Evolutionary conservation across 306 rosid species (phyloP), one percentile per base, ranked within the genome.

Genomic region (Malus sieversii): DNA sequence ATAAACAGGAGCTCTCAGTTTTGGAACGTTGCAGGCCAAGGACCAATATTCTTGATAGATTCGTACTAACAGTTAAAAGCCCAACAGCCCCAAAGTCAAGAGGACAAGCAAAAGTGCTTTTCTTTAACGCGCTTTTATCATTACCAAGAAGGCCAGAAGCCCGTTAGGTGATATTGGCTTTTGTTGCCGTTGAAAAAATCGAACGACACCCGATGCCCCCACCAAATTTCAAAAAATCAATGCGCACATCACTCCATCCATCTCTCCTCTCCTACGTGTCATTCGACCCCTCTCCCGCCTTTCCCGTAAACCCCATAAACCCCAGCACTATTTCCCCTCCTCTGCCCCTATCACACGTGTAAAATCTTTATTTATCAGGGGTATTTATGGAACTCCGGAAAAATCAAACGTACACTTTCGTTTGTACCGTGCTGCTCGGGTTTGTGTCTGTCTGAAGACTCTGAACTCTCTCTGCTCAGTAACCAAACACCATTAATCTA

Each of bases 151-250:
- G 48, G 51, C 70, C 64, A 66, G 48, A 35, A 35, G 70, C 48
- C 70, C 48, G 70, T 66, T 66, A 66, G 70, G 48, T 66, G 5
- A 6, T 35, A 4, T 35, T 38, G 70, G 44, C 40, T 64, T 66
- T 35, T 66, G 70, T 66, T 66, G 27, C 70, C 70, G 70, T 66
- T 66, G 29, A 35, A 66, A 66, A 19, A 33, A 51, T 1, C 10
- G 8, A 33, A 66, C 0, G 46, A 66, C 70, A 33, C 48, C 19
- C 48, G 48, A 9, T 2, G 70, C 27, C 70, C 70, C 70, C 15
- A 66, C 70, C 29, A 66, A 51, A 3, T 66, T 66, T 66, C 70
- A 66, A 66, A 66, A 66, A 66, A 66, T 66, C 70, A 66, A 66
- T 66, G 70, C 70, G 48, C 16, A 64, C 22, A 18, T 66, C 48